Base-by-base conservation (phyloP, 2,329 filamentous ascomycete genomes). In the Pochonia chlamydosporia region DNA sequence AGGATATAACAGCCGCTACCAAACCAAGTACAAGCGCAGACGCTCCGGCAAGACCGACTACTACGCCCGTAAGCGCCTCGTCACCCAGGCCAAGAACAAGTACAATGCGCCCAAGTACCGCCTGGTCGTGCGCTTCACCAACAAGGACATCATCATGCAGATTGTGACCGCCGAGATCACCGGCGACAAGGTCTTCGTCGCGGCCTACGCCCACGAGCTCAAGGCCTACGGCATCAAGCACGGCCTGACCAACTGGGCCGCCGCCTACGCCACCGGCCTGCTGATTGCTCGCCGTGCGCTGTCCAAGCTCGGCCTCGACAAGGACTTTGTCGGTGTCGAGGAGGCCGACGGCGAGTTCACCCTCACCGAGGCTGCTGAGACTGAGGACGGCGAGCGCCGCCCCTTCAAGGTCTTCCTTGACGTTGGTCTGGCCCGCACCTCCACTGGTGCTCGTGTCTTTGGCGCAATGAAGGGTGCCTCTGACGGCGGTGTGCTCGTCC, bases 71-170 rank as follows among this genome's bases (percentile, higher is more conserved):
- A 97, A 97, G 89, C 87, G 93, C 70, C 83, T 99, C 75, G 93
- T 97, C 82, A 91, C 89, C 80, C 93, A 99, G 84, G 93, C 93
- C 79, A 99, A 97, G 89, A 99, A 99, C 89, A 99, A 99, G 87
- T 99, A 97, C 87, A 95, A 95, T 79, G 87, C 93, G 57, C 93
- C 93, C 76, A 99, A 99, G 85, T 97, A 99, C 87, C 89, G 93
- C 70, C 87, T 99, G 69, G 93, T 99, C 61, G 89, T 99, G 71
- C 93, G 93, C 73, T 96, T 95, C 87, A 95, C 89, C 82, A 95
- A 97, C 87, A 89, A 90, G 76, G 92, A 99, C 82, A 95, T 97
- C 80, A 87, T 97, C 78, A 85, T 84, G 78, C 93, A 99, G 81
- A 93, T 99, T 72, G 84, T 99, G 72, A 87, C 82, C 70, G 95